Conservation (phyloP, 2,329 filamentous ascomycete species). For the Trichoderma oligosporum region DNA sequence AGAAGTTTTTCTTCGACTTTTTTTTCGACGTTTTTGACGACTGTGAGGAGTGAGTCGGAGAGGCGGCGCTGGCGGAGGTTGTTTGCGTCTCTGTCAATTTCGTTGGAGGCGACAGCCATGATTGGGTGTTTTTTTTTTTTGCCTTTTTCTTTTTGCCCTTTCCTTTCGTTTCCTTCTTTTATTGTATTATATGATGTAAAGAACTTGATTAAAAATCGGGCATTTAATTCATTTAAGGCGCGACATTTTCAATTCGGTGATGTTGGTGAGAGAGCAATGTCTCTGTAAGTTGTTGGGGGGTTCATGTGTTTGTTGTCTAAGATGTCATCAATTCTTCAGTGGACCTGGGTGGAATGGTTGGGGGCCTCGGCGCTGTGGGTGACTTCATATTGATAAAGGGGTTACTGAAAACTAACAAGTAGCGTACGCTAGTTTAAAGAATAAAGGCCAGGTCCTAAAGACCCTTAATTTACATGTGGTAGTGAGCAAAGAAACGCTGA, state of each 20-base stretch:
- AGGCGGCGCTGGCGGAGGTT: constrained; percentile 29
- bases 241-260: not conserved
- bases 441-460: no score
- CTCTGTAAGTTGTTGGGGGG: constrained; percentile 12
- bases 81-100: not conserved
- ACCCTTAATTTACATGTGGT: no score
- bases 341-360: constrained; percentile 15
- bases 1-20: constrained; percentile 42
- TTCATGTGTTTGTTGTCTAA: not conserved
- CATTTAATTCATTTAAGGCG: not conserved
- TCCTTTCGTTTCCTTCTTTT: no score
- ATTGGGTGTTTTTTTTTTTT: not conserved
- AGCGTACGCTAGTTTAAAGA: not conserved
- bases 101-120: not conserved
- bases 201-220: not conserved
- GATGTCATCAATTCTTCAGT: not conserved
- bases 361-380: constrained; percentile 14
- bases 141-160: not conserved
- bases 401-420: not conserved
- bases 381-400: not conserved
- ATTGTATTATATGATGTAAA: no score
- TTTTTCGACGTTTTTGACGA: constrained; percentile 36
- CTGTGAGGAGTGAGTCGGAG: constrained; percentile 27
- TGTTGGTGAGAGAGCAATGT: not conserved
- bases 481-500: no score